Conservation (phyloP, 352 stramenopile species). For the Phytopythium vexans region DNA sequence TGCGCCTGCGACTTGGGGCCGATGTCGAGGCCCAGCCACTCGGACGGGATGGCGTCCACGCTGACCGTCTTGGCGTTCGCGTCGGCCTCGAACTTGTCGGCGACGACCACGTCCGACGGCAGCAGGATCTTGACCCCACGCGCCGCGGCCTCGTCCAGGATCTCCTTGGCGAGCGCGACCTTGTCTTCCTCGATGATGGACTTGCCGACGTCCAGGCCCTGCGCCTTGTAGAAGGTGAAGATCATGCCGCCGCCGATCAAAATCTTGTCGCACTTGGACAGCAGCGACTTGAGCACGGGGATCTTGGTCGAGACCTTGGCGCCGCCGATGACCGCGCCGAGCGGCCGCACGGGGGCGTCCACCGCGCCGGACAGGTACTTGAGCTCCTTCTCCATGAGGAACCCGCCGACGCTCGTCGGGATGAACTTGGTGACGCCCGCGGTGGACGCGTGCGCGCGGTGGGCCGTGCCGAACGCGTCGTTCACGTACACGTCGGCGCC, state of each 20-base stretch:
- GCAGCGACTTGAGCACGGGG: slow-evolving; percentile 93
- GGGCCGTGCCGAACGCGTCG: slow-evolving; percentile 97
- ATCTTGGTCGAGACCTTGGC: slow-evolving; percentile 97
- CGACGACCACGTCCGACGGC: slow-evolving; percentile 93
- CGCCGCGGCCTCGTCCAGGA: slow-evolving; percentile 85
- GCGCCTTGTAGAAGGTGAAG: slow-evolving; percentile 97
- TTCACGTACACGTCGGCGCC: slow-evolving; percentile 96
- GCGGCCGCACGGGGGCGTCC: slow-evolving; percentile 87
- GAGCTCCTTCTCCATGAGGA: slow-evolving; percentile 98
- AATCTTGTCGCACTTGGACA: slow-evolving; percentile 96
- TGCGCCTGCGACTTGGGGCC: slow-evolving; percentile 48
- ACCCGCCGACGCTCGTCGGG: slow-evolving; percentile 90
- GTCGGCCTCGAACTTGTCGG: slow-evolving; percentile 83
- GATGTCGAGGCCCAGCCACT: slow-evolving; percentile 95
- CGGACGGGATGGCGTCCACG: slow-evolving; percentile 59
- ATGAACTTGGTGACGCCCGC: slow-evolving; percentile 96
- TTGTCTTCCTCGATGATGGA: slow-evolving; percentile 95
- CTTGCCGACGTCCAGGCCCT: slow-evolving; percentile 92
- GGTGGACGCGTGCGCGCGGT: slow-evolving; percentile 97
- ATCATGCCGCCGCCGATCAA: slow-evolving; percentile 96
- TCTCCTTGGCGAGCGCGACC: slow-evolving; percentile 91
- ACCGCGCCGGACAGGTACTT: slow-evolving; percentile 93
- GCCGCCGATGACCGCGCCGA: slow-evolving; percentile 94
- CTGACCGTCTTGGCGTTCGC: slow-evolving; percentile 54
- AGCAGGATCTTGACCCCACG: slow-evolving; percentile 90